Base-by-base conservation (phyloP, 805 yeast genomes). In the Barnettozyma vustinii region DNA sequence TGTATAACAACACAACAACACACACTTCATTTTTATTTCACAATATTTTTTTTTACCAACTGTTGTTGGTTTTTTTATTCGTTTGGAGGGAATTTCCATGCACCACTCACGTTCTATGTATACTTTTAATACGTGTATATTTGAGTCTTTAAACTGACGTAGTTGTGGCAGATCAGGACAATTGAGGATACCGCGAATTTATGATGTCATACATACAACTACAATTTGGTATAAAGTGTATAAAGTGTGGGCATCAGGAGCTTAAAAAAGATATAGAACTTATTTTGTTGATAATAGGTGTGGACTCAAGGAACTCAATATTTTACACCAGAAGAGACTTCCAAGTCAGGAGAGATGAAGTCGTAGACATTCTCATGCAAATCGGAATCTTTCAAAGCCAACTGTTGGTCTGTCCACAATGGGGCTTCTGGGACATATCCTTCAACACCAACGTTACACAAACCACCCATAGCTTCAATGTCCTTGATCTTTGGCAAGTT, bases 331-430 rank as follows among this genome's bases (percentile, higher is more conserved):
- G 90, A 84, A 47, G 88, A 81, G 44, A 83, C 85, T 55, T 79
- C 90, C 55, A 83, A 67, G 51, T 84, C 81, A 44, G 73, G 71
- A 60, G 84, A 73, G 32, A 75, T 71, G 15, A 91, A 88, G 48
- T 83, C 77, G 49, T 73, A 55, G 23, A 84, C 89, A 56, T 85
- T 86, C 44, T 79, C 68, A 63, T 86, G 81, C 70, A 87, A 73
- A 62, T 81, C 85, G 6, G 67, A 63, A 58, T 84, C 81, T 26
- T 77, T 76, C 68, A 84, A 79, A 5, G 63, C 56, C 67, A 92
- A 76, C 67, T 88, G 95, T 51, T 77, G 79, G 49, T 84, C 86
- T 44, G 96, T 88, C 99, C 99, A 94, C 58, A 92, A 72, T 58
- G 89, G 91, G 54, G 77, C 71, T 46, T 78, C 76, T 18, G 70